Conservation (phyloP, 1,284 basidiomycete species). For the Pyrrhoderma noxium region DNA sequence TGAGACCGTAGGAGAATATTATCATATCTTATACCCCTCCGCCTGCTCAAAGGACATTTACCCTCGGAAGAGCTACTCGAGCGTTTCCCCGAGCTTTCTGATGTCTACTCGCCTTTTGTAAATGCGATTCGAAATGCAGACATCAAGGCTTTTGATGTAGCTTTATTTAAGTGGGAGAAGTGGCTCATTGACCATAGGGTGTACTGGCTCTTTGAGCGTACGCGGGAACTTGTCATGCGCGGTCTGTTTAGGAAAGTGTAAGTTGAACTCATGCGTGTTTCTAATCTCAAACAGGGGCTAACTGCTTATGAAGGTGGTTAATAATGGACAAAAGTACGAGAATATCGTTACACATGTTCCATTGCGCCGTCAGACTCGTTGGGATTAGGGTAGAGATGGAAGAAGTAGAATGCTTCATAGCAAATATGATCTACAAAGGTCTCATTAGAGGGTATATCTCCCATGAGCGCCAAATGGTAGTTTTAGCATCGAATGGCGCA, state of each 20-base stretch:
- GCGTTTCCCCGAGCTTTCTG: slow-evolving; percentile 65
- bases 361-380: slow-evolving; percentile 59
- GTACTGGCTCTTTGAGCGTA: slow-evolving; percentile 82
- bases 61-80: slow-evolving; percentile 64
- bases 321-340: slow-evolving; percentile 63
- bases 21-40: slow-evolving; percentile 83
- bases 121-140: slow-evolving; percentile 72
- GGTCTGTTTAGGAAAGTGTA: slow-evolving; percentile 84
- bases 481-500: slow-evolving; percentile 74
- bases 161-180: slow-evolving; percentile 60
- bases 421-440: slow-evolving; percentile 91
- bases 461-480: slow-evolving; percentile 90
- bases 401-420: slow-evolving; percentile 91
- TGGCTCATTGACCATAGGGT: slow-evolving; percentile 77
- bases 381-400: slow-evolving; percentile 56
- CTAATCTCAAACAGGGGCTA: background rate
- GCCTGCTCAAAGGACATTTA: slow-evolving; percentile 79
- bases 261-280: slow-evolving; percentile 29
- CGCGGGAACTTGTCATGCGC: slow-evolving; percentile 80
- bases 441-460: slow-evolving; percentile 94
- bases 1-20: slow-evolving; percentile 63
- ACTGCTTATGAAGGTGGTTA: slow-evolving; percentile 61
- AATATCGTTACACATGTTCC: slow-evolving; percentile 74
- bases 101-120: slow-evolving; percentile 78
- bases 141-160: slow-evolving; percentile 72